Base-by-base conservation (phyloP, 768 basidiomycete species). In the Arthromyces matolae region DNA sequence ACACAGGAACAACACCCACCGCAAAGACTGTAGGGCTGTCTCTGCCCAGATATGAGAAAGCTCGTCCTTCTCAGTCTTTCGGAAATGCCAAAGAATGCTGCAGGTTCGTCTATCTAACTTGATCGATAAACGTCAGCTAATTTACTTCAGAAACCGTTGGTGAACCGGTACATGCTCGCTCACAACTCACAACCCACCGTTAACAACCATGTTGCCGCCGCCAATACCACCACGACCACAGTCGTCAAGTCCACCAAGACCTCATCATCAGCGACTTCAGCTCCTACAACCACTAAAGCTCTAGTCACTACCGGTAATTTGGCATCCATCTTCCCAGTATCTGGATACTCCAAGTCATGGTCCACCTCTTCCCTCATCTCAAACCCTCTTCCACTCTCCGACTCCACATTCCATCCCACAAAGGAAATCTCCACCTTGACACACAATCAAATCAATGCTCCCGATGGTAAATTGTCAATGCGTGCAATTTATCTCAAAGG, bases 401-500 rank as follows among this genome's bases (percentile, higher is more conserved):
- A 78, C 55, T 50, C 46, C 29, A 76, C 77, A 3, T 67, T 80
- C 57, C 58, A 68, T 13, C 71, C 72, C n/a, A 64, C 58, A n/a
- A 65, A 71, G 23, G 57, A 69, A 14, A 59, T 77, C 24, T 56
- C 44, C 0, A 55, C 57, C 14, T 64, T 79, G 5, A 42, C 69
- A 9, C 76, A 77, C 53, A 62, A 61, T 42, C 75, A 74, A 59
- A 65, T 67, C 48, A 50, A 60, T 31, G 71, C 72, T 9, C 76
- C 79, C 23, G 78, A 79, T 51, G 80, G 79, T 55, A 75, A 72
- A 63, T 47, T 58, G 44, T 67, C 75, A 10, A 78, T 80, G 74
- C 68, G 71, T 58, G 77, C 78, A 1, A 66, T 67, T 50, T 84
- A 75, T 60, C 77, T 79, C 27, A 48, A 76, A 59, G 83, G 82